Percentiles rank a stretch among this genome's conserved stretches.
These are phyloP conservation scores for Paramecium pentaurelia DNA, from an alignment of 73 alveolate genomes.

Conservation along the genomic window DNA sequence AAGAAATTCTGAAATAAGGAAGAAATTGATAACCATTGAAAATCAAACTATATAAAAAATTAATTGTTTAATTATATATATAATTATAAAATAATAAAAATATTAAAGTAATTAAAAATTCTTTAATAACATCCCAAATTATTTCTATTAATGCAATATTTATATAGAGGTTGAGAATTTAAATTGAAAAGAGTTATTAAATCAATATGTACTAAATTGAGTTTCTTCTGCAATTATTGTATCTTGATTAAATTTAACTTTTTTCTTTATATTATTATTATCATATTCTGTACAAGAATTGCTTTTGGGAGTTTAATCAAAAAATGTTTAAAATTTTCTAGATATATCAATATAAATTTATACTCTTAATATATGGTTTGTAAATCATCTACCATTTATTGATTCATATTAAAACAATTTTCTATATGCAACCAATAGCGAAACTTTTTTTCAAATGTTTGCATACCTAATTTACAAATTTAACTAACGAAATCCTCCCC, in stretches of 20 bases:
- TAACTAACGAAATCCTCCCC: not conserved
- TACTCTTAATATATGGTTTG: not conserved
- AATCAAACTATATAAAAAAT: not conserved
- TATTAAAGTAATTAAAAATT: not conserved
- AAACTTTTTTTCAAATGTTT: not conserved
- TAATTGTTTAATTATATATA: not conserved
- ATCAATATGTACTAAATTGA: not conserved
- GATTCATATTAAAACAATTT: not conserved
- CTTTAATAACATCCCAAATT: not conserved
- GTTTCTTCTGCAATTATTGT: not conserved
- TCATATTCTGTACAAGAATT: not conserved
- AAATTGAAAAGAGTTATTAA: not conserved
- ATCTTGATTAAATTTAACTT: not conserved
- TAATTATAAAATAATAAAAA: not conserved
- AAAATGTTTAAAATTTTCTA: not conserved
- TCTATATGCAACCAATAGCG: not conserved
- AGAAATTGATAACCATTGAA: not conserved
- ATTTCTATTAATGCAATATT: not conserved
- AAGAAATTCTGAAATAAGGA: not conserved
- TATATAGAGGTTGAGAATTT: not conserved
- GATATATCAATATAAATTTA: not conserved
- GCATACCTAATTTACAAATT: not conserved
- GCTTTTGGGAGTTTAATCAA: not conserved
- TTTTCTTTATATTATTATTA: not conserved
- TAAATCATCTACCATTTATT: not conserved